Evolutionary conservation across 2,329 filamentous ascomycete species (phyloP).

Genomic region (Plectosphaerella cucumerina): DNA sequence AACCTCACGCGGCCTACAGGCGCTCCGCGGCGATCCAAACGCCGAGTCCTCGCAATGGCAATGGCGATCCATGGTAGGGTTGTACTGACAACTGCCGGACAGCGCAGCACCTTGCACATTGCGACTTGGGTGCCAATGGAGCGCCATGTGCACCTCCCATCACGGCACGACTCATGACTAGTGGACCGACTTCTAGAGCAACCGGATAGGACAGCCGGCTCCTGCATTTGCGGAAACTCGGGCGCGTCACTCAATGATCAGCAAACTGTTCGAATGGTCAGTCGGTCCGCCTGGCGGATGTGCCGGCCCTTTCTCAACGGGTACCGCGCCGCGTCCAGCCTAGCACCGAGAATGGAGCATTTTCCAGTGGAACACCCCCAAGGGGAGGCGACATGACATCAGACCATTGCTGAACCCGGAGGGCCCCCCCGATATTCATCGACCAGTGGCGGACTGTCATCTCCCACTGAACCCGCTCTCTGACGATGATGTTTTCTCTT

Average conservation of each 20-base stretch:
- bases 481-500: too few species aligned
- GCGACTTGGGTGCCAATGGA: background rate
- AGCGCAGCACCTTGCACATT: background rate
- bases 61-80: background rate
- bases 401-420: background rate
- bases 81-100: background rate
- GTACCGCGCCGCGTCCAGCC: too few species aligned
- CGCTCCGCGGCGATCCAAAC: background rate
- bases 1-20: background rate
- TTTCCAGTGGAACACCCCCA: background rate
- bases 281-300: too few species aligned
- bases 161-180: too few species aligned
- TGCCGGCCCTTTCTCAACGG: too few species aligned
- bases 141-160: background rate
- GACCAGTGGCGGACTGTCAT: too few species aligned
- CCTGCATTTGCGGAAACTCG: background rate
- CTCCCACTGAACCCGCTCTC: too few species aligned
- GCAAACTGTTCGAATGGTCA: too few species aligned
- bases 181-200: background rate
- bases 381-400: background rate
- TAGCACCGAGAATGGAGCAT: background rate
- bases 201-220: background rate
- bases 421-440: background rate
- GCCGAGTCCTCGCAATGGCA: background rate
- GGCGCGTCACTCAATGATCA: background rate